These are phyloP conservation scores for Colletotrichum ledebouriae DNA, from an alignment of 2,329 filamentous ascomycete genomes.

Conservation along the genomic window DNA sequence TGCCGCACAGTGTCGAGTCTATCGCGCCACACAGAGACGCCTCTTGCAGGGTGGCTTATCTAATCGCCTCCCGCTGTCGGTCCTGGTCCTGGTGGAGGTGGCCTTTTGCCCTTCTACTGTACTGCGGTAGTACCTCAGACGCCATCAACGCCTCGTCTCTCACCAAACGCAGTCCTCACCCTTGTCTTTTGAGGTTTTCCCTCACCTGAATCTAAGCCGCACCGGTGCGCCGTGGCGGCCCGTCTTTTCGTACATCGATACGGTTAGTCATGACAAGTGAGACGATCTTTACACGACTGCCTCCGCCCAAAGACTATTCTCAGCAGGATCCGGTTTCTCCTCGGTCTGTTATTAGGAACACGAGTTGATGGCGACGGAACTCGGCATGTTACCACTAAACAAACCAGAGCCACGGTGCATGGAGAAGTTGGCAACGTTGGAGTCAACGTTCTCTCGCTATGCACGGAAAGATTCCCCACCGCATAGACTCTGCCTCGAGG, in stretches of 20 bases:
- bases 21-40: slow-evolving; percentile 3
- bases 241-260: slow-evolving; percentile 15
- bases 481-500: slow-evolving; percentile 2
- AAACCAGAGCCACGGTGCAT: not conserved
- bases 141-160: not conserved
- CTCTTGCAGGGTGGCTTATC: slow-evolving; percentile 4
- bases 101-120: not conserved
- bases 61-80: slow-evolving; percentile 9
- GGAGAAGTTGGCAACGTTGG: not conserved
- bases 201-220: slow-evolving; percentile 32
- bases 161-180: too few relatives aligned
- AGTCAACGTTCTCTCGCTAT: not conserved
- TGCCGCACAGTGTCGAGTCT: slow-evolving; percentile 26
- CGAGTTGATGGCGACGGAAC: not conserved
- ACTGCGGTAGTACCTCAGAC: not conserved
- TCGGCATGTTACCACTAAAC: not conserved
- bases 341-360: not conserved
- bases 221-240: slow-evolving; percentile 23
- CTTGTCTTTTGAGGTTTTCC: not conserved
- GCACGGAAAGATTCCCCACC: too few relatives aligned
- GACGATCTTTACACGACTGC: not conserved
- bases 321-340: not conserved
- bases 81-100: not conserved
- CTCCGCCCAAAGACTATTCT: not conserved
- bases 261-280: not conserved